Conservation (phyloP, 306 rosid genomes). For the Luffa aegyptiaca region DNA sequence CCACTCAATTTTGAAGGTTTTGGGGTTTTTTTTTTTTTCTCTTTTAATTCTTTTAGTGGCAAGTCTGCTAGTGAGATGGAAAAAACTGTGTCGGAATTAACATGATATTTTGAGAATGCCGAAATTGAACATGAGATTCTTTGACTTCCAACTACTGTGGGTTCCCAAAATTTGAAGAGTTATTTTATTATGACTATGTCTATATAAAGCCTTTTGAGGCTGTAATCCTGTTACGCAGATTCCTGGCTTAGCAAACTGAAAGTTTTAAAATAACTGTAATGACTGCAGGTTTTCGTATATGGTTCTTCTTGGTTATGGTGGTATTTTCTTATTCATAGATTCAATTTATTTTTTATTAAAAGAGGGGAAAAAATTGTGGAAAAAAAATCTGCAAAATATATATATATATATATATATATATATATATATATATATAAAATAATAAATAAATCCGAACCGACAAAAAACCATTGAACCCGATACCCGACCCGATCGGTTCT, state of each 20-base stretch:
- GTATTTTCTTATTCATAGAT: too few species aligned
- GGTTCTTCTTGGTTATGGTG: too few species aligned
- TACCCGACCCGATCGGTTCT: too few species aligned
- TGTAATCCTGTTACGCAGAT: background rate
- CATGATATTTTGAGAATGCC: background rate
- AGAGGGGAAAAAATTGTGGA: too few species aligned
- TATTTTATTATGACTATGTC: background rate
- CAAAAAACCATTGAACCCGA: too few species aligned
- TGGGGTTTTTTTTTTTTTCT: background rate
- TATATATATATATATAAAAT: too few species aligned
- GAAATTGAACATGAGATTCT: background rate
- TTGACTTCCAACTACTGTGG: background rate
- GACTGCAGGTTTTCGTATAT: background rate
- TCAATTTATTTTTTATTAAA: too few species aligned
- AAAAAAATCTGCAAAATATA: too few species aligned
- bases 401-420: too few species aligned
- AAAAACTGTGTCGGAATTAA: background rate
- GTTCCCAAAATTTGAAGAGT: background rate
- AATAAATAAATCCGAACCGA: too few species aligned
- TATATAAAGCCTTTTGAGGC: background rate
- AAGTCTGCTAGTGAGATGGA: background rate
- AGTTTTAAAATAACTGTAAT: background rate
- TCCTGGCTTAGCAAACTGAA: background rate
- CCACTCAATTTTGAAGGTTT: constrained; percentile 5
- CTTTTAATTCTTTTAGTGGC: background rate